Conservation (phyloP, 108 stramenopile species). For the Nitzschia palea region DNA sequence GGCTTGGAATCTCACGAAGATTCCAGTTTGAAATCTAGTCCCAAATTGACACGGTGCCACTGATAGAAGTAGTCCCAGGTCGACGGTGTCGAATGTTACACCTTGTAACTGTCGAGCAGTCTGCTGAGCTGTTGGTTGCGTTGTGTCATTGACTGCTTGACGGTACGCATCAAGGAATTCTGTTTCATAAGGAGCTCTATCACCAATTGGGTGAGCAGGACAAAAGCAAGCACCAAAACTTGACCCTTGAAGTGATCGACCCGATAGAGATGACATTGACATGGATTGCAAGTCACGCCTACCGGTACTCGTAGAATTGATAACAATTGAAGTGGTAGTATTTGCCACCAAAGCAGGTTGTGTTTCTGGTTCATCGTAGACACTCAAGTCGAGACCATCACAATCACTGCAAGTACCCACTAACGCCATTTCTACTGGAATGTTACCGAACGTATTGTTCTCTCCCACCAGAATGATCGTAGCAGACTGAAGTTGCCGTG, state of each 20-base stretch:
- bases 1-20: neutral
- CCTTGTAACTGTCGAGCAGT: too few species aligned
- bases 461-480: neutral
- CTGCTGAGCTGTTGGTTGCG: too few species aligned
- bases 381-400: neutral
- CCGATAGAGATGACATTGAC: too few species aligned
- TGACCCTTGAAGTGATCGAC: neutral
- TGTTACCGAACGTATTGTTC: neutral
- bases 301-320: neutral
- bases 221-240: too few species aligned
- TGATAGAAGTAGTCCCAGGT: neutral
- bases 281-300: neutral
- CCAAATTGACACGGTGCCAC: slow-evolving; percentile 3
- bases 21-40: slow-evolving; percentile 2
- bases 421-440: slow-evolving; percentile 6
- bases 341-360: too few species aligned
- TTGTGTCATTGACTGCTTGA: neutral
- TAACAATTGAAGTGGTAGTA: neutral
- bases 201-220: slow-evolving; percentile 4
- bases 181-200: slow-evolving; percentile 10
- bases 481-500: neutral
- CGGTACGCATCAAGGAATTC: slow-evolving; percentile 2
- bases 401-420: neutral
- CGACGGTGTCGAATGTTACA: too few species aligned
- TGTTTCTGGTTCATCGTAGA: slow-evolving; percentile 4